Percentiles rank a stretch among this genome's conserved stretches.
Evolutionary conservation across 1,139 yeast genomes (phyloP).

Genomic region (Chernovozyma aurita): DNA sequence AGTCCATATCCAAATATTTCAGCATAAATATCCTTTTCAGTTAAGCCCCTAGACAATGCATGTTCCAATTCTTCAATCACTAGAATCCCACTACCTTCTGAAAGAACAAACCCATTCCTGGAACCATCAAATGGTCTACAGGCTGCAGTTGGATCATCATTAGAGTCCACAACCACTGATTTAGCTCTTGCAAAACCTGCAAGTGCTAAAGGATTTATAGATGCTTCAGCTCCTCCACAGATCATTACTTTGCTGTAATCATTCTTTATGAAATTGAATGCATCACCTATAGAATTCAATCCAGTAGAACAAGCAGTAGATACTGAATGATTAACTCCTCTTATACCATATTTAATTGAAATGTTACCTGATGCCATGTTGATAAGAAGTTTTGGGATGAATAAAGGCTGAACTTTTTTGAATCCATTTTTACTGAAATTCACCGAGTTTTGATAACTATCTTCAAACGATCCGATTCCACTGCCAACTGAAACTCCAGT

Average conservation of each 20-base stretch:
- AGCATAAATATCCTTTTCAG: conserved; percentile 58
- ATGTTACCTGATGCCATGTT: conserved; percentile 97
- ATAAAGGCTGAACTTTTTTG: conserved; percentile 74
- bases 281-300: conserved; percentile 90
- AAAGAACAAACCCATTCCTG: conserved; percentile 84
- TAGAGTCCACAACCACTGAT: conserved; percentile 63
- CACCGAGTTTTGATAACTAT: conserved; percentile 57
- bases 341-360: conserved; percentile 67
- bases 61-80: conserved; percentile 74
- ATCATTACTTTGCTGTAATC: conserved; percentile 85
- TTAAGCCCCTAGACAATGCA: conserved; percentile 60
- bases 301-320: conserved; percentile 99
- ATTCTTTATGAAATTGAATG: conserved; percentile 69
- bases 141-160: conserved; percentile 58
- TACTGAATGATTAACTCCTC: conserved; percentile 85
- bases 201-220: conserved; percentile 80
- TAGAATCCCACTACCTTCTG: conserved; percentile 88
- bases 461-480: conserved; percentile 88
- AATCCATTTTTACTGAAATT: conserved; percentile 52
- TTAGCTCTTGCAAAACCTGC: conserved; percentile 93
- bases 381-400: conserved; percentile 75
- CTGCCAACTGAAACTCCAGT: conserved; percentile 87
- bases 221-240: conserved; percentile 91
- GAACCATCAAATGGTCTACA: conserved; percentile 83
- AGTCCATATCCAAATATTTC: conserved; percentile 86